Base-by-base conservation (phyloP, 2,329 filamentous ascomycete species). In the Colletotrichum sp. region DNA sequence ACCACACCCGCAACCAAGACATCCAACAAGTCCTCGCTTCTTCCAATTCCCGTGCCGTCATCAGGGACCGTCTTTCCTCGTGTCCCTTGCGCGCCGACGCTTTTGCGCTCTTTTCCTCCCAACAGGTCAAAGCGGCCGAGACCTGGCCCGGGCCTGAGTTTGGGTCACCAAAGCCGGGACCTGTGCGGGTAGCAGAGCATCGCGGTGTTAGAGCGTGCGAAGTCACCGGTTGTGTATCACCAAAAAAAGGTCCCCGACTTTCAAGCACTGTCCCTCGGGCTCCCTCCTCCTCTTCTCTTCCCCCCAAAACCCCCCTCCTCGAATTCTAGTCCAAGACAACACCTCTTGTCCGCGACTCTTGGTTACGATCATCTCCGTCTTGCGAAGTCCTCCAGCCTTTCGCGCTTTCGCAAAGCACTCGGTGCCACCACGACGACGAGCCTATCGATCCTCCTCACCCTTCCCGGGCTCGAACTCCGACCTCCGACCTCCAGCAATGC, bases 401-500 rank as follows among this genome's bases (percentile, higher is more conserved):
- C 30, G n/a, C 52, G 24, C 26, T 69, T 28, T 59, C 24, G 63
- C 52, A 55, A n/a, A 24, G 55, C 44, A 34, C 9, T 60, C 18
- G 36, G 52, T 52, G n/a, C 24, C 69, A 24, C 13, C 49, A 62
- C 28, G 44, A 21, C 44, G 44, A 49, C 44, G 21, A 55, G 62
- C n/a, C 24, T 55, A 52, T 49, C 16, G 39, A 57, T 52, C 63
- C 63, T 32, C 59, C 65, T 76, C 75, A 68, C 72, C 64, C 59
- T 44, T 57, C 26, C 72, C 62, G 66, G 62, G 60, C 55, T 55
- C 66, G 49, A 26, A 77, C 73, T 24, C 77, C 71, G 75, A 70
- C 66, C 75, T 30, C 77, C 71, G 75, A 70, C 66, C 63, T 55
- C 59, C 64, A 72, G 82, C 81, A 78, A 84, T 85, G 82, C 81